Evolutionary conservation across 768 basidiomycete species (phyloP).

Genomic region (Termitomyces sp.): DNA sequence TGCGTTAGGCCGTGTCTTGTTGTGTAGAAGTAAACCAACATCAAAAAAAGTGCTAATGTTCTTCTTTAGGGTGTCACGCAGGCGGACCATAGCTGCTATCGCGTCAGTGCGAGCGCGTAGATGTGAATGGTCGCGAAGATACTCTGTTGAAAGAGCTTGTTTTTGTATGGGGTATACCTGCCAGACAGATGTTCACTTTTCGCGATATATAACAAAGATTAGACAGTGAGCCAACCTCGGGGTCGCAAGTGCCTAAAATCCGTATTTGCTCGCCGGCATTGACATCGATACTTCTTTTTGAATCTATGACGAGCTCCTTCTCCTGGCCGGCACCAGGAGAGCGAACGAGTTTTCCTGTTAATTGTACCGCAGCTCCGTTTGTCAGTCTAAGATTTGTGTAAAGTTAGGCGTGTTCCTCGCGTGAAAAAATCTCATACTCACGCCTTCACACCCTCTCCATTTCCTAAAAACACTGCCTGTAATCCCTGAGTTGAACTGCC

Average conservation of each 20-base stretch:
- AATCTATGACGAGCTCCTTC: slow-evolving; percentile 43
- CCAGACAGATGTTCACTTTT: neutral
- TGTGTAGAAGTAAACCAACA: slow-evolving; percentile 34
- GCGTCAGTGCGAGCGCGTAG: slow-evolving; percentile 76
- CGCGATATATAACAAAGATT: neutral
- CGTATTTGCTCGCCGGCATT: slow-evolving; percentile 22
- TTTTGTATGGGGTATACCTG: slow-evolving; percentile 93
- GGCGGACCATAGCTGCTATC: slow-evolving; percentile 69
- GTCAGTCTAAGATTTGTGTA: slow-evolving; percentile 12
- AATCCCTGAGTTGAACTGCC: slow-evolving; percentile 68
- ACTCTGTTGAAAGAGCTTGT: slow-evolving; percentile 70
- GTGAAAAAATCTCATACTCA: slow-evolving; percentile 4
- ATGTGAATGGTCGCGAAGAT: slow-evolving; percentile 83
- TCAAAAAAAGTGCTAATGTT: slow-evolving; percentile 67
- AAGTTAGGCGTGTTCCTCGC: neutral
- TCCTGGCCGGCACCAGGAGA: slow-evolving; percentile 43
- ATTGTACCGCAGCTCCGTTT: slow-evolving; percentile 18
- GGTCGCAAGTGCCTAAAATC: slow-evolving; percentile 43
- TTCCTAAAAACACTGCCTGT: slow-evolving; percentile 67
- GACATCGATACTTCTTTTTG: slow-evolving; percentile 9
- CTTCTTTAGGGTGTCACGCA: slow-evolving; percentile 55
- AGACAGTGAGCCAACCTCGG: slow-evolving; percentile 27
- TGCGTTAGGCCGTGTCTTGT: neutral
- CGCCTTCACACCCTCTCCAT: slow-evolving; percentile 26
- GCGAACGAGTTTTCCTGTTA: slow-evolving; percentile 34